Base-by-base conservation (phyloP, 1,284 basidiomycete species). In the Mycena citricolor region DNA sequence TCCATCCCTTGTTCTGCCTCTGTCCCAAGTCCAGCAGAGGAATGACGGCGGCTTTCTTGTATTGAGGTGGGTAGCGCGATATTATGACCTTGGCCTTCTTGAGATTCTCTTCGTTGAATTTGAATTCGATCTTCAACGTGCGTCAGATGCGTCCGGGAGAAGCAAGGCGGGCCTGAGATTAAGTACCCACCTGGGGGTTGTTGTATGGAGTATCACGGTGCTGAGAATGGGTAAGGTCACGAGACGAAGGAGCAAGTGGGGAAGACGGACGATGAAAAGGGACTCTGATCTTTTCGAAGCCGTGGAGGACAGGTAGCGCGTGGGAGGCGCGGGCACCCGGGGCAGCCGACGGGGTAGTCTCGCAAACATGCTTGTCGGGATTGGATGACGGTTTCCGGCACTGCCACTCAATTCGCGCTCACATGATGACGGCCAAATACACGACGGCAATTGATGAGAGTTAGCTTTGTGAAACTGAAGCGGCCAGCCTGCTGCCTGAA, bases 1-100 rank as follows among this genome's bases (percentile, higher is more conserved):
- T 95, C 92, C 93, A 99, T 58, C 93, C 94, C 59, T 93, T 90
- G 73, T 99, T 98, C 70, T 99, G 97, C 56, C 93, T 80, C 71
- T 99, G 97, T 2, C 86, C 95, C 32, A 99, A 79, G 70, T 99
- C 94, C 47, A 99, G 83, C 26, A 99, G 77, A 31, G 97, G 95
- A 61, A 99, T 97, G 58, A 94, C 88, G 24, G 97, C 97, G 12
- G 90, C 91, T 69, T 97, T 97, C 77, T 94, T 95, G 79, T 97
- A 98, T 67, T 99, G 95, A 38, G 89, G 75, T 4, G 95, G 95
- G 73, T 99, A 99, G 57, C 85, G 84, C 37, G 88, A 77, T 65
- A 98, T 90, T 68, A 97, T 90, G 66, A 91, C 86, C 57, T 95
- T 61, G 1, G 93, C 94, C 47, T 81, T 76, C 71, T 89, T 90